These are phyloP conservation scores for Trichoderma koningiopsis DNA, from an alignment of 2,329 filamentous ascomycete genomes.

Conservation along the genomic window DNA sequence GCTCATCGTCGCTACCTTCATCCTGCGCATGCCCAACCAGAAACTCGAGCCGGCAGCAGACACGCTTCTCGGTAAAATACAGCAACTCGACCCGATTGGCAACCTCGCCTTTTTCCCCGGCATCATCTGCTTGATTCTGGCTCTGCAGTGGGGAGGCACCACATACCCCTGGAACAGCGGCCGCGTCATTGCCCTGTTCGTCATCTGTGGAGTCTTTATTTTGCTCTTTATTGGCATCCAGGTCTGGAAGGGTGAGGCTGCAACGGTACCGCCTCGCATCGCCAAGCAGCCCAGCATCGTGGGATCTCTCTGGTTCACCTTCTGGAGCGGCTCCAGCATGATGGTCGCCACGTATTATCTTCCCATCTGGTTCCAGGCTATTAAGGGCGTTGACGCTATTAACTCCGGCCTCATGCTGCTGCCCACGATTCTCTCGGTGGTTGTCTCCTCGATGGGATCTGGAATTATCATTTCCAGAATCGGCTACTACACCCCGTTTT, in stretches of 20 bases:
- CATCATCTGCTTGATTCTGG: constrained; percentile 28
- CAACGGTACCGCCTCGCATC: constrained; percentile 46
- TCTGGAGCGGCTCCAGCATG: constrained; percentile 12
- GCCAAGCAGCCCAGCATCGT: constrained; percentile 37
- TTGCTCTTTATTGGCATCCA: constrained; percentile 39
- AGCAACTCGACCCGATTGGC: constrained; percentile 30
- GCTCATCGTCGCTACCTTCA: not conserved
- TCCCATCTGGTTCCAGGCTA: constrained; percentile 55
- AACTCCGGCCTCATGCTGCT: constrained; percentile 37
- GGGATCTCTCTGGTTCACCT: not conserved
- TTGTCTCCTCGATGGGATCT: constrained; percentile 34
- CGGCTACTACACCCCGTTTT: constrained; percentile 48
- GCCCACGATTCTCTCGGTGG: constrained; percentile 36
- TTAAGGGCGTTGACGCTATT: constrained; percentile 40
- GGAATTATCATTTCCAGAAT: constrained; percentile 35
- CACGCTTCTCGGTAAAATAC: constrained; percentile 35
- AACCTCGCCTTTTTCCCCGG: constrained; percentile 13
- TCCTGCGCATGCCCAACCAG: constrained; percentile 33
- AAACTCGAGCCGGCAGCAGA: constrained; percentile 19
- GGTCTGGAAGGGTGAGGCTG: constrained; percentile 38
- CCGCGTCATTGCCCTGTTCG: constrained; percentile 43
- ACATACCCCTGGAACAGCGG: constrained; percentile 32
- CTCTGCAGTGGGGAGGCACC: constrained; percentile 48
- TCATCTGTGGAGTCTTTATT: constrained; percentile 38
- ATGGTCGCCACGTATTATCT: constrained; percentile 44